phyloP scores from a whole-genome alignment of 164 flowering plant genomes.

The Euptelea pleiosperma region DNA sequence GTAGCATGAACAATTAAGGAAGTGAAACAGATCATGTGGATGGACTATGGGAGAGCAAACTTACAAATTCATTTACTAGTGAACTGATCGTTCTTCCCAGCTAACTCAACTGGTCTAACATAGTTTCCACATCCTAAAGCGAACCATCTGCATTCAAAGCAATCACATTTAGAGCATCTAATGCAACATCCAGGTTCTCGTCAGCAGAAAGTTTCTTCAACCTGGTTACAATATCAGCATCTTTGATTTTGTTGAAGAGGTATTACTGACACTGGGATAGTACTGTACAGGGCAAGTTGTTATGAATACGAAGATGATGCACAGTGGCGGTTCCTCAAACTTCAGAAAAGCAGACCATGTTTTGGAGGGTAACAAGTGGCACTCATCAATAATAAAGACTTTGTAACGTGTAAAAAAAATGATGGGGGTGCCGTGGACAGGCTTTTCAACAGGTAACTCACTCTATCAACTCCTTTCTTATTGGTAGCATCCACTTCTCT shows the following conservation, averaged over 20 bases:
- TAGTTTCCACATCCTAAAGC: constrained; percentile 94
- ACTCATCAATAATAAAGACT: constrained; percentile 81
- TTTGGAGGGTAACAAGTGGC: constrained; percentile 82
- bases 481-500: constrained; percentile 74
- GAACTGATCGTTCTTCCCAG: constrained; percentile 82
- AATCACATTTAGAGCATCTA: constrained; percentile 82
- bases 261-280: constrained; percentile 85
- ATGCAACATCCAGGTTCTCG: constrained; percentile 78
- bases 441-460: constrained; percentile 45
- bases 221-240: constrained; percentile 60
- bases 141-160: constrained; percentile 96
- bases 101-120: constrained; percentile 92
- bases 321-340: constrained; percentile 68
- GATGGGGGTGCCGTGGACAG: constrained; percentile 33
- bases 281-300: constrained; percentile 75
- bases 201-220: constrained; percentile 57
- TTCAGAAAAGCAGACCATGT: constrained; percentile 78
- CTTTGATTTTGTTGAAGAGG: constrained; percentile 81
- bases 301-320: constrained; percentile 69
- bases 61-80: constrained; percentile 96
- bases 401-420: constrained; percentile 41
- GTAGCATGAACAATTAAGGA: too few relatives aligned
- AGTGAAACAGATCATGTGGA: too few relatives aligned
- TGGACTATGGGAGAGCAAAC: constrained; percentile 33
- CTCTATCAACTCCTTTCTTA: constrained; percentile 56